Base-by-base conservation (phyloP, 1,139 yeast genomes). In the Hyphopichia khmerensis region DNA sequence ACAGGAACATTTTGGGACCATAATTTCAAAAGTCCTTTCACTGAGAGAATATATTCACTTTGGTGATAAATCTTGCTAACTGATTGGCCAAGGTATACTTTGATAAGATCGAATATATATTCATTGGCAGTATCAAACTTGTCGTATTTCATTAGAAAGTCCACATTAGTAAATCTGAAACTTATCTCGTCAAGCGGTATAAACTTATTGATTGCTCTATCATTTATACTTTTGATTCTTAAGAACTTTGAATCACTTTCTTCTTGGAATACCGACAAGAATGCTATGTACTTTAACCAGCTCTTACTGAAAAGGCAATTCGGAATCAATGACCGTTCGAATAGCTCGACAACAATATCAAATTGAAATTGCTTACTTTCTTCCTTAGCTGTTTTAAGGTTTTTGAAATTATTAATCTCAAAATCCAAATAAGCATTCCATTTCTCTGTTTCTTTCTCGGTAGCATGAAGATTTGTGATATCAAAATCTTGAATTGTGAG, bases 241-340 rank as follows among this genome's bases (percentile, higher is more conserved):
- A 59, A 55, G 16, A 53, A 57, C 35, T 61, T 56, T 13, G 53
- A 57, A 7, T 51, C 52, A 0, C 51, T 47, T 13, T 43, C 43
- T 3, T 42, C 19, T 5, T 40, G 40, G 44, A 43, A 45, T n/a
- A 41, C 40, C 38, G 57, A 49, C 10, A 65, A 49, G 63, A 77
- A 84, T 1, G 65, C 57, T n/a, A 77, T 40, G 54, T 82, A 85
- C 48, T 68, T 74, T 11, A 74, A 52, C 93, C 93, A 86, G n/a
- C 82, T 51, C 8, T 60, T 59, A 32, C 73, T 70, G 35, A 69
- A 64, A 24, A 63, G 62, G 43, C 84, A 80, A 42, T 80, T 72
- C 0, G 90, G 87, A 1, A 84, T 62, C 15, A 85, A 59, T 13
- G 82, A 70, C 47, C 91, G 65, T 57, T 84, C 87, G 57, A 80